Base-by-base conservation (phyloP, 1,284 basidiomycete genomes). In the Trichosporon faecale region DNA sequence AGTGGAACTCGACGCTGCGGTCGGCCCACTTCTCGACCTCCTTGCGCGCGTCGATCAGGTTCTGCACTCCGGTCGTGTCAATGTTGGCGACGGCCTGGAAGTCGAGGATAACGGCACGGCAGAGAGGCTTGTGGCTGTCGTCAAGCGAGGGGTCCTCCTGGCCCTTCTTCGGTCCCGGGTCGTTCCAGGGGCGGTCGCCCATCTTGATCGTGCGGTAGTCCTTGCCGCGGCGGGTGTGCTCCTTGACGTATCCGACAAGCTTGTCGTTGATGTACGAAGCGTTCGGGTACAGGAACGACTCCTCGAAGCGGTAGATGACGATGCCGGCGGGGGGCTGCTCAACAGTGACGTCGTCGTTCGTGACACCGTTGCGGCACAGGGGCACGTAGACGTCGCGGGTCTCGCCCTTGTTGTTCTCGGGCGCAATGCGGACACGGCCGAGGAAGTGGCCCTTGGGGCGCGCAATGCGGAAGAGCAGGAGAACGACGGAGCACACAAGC, bases 201-300 rank as follows among this genome's bases (percentile, higher is more conserved):
- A 88, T 82, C 67, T 78, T 76, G 74, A 92, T 85, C 27, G 84
- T 79, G 69, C 86, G 86, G 84, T 92, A 87, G 80, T 94, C 91
- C 75, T 86, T 87, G 23, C 93, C 93, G 44, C 94, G 88, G 21
- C 89, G 88, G 74, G 91, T 94, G 75, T 89, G 85, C 72, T 84
- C 84, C 84, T 92, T 95, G 76, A 94, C 93, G 75, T 93, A 87
- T 74, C 92, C 91, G 55, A 94, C 91, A 44, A 98, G 85, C 0
- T 87, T 85, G 65, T 89, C 88, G 81, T 95, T 95, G 79, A 92
- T 85, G 72, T 88, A 85, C 1, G 91, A 91, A 5, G 90, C 90
- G 85, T 98, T 99, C 65, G 96, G 95, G 85, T 95, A 99, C 49
- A 97, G 86, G 82, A 92, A 93, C 71, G 92, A 92, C 84, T 98